These are phyloP conservation scores for Pelargonium citronellum DNA, from an alignment of 441 rosid genomes.

Conservation along the genomic window DNA sequence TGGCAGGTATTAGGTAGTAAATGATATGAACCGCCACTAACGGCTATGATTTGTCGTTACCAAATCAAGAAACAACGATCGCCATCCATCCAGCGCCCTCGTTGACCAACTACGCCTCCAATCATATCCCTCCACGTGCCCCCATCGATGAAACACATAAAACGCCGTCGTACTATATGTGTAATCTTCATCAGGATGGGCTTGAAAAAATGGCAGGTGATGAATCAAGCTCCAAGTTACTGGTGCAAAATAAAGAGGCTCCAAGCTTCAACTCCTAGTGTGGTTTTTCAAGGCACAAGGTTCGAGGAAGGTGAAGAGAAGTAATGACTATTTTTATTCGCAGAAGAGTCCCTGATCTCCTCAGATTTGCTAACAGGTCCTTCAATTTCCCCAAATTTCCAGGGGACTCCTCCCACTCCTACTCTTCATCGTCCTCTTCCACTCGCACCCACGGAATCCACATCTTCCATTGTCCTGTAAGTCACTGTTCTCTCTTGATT, in stretches of 20 bases:
- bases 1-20: too few relatives aligned
- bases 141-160: background rate
- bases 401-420: slow-evolving; percentile 31
- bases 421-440: slow-evolving; percentile 36
- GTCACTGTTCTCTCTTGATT: background rate
- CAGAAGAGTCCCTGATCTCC: slow-evolving; percentile 26
- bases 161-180: background rate
- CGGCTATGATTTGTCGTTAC: too few relatives aligned
- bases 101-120: background rate
- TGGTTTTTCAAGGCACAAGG: too few relatives aligned
- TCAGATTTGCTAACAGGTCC: slow-evolving; percentile 47
- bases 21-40: too few relatives aligned
- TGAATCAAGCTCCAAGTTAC: too few relatives aligned
- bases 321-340: slow-evolving; percentile 1
- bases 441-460: slow-evolving; percentile 69
- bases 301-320: background rate
- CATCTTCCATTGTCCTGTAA: slow-evolving; percentile 85
- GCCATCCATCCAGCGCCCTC: too few relatives aligned
- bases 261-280: too few relatives aligned
- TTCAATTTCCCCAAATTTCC: slow-evolving; percentile 34
- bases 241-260: too few relatives aligned
- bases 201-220: background rate
- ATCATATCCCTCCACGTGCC: background rate
- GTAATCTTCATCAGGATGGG: background rate
- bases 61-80: too few relatives aligned